Conservation (phyloP, 2,329 filamentous ascomycete genomes). For the Fusarium sp. region DNA sequence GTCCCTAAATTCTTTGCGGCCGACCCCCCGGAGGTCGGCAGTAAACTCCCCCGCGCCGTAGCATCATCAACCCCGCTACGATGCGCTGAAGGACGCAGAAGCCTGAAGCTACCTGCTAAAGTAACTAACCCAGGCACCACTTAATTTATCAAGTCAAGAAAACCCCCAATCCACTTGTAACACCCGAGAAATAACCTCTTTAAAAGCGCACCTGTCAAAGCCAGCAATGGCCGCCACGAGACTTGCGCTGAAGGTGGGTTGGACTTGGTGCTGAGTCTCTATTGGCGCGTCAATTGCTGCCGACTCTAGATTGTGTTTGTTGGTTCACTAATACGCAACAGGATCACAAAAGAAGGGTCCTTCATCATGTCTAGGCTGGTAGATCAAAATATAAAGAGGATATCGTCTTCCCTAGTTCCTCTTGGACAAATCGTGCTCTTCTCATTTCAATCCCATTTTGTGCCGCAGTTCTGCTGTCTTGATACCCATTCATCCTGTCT, state of each 20-base stretch:
- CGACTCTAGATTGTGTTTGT: constrained; percentile 11
- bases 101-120: no score
- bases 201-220: constrained; percentile 48
- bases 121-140: constrained; percentile 16
- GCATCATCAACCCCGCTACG: constrained; percentile 12
- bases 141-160: constrained; percentile 4
- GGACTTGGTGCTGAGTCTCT: constrained; percentile 17
- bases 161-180: constrained; percentile 24
- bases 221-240: constrained; percentile 37
- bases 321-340: constrained; percentile 17
- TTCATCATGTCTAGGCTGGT: neutral
- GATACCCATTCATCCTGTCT: constrained; percentile 11
- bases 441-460: neutral
- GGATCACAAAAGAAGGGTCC: constrained; percentile 6
- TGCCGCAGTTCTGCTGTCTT: constrained; percentile 5
- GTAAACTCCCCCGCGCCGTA: constrained; percentile 22
- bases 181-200: neutral
- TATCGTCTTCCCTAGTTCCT: neutral
- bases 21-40: constrained; percentile 24
- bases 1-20: constrained; percentile 22
- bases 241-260: constrained; percentile 15
- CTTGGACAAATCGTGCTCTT: neutral
- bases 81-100: constrained; percentile 14
- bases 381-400: constrained; percentile 22
- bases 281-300: constrained; percentile 47